A percentile compares a stretch with the other conserved stretches of the same genome.
These are phyloP conservation scores for Hypoxylon fragiforme DNA, from an alignment of 495 filamentous ascomycete species.

Conservation along the genomic window DNA sequence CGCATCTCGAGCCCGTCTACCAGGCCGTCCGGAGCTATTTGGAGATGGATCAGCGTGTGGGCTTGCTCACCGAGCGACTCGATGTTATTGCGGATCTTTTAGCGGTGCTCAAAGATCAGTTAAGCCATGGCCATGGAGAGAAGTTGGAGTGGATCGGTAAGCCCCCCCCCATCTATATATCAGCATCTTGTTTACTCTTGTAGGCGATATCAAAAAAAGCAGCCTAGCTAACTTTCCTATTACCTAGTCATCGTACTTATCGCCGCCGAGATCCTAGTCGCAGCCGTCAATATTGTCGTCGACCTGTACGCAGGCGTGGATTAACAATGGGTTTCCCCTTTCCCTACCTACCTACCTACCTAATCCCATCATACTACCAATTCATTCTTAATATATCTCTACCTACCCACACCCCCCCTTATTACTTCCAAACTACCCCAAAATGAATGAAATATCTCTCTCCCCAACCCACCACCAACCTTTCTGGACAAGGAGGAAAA, in stretches of 20 bases:
- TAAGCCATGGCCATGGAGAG: slow-evolving; percentile 94
- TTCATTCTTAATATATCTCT: too few species aligned
- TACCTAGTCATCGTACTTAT: slow-evolving; percentile 87
- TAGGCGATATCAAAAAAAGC: not conserved
- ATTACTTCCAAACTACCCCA: too few species aligned
- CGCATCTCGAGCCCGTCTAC: slow-evolving; percentile 93
- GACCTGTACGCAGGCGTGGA: slow-evolving; percentile 88
- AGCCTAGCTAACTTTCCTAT: not conserved
- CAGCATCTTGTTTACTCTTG: not conserved
- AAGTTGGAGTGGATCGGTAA: slow-evolving; percentile 94
- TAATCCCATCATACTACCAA: too few species aligned
- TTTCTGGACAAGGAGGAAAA: too few species aligned
- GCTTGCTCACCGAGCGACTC: slow-evolving; percentile 82
- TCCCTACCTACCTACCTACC: not conserved
- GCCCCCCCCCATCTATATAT: slow-evolving; percentile 36
- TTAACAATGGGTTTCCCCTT: too few species aligned
- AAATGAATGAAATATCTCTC: too few species aligned
- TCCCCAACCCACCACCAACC: too few species aligned
- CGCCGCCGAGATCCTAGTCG: slow-evolving; percentile 92
- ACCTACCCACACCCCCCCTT: too few species aligned
- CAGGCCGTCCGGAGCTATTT: slow-evolving; percentile 92
- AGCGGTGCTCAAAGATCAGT: slow-evolving; percentile 92
- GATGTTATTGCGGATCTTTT: slow-evolving; percentile 94
- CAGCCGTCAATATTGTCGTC: slow-evolving; percentile 92
- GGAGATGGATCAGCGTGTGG: slow-evolving; percentile 97